phyloP scores from a whole-genome alignment of 768 basidiomycete genomes.

The Hericium erinaceus region DNA sequence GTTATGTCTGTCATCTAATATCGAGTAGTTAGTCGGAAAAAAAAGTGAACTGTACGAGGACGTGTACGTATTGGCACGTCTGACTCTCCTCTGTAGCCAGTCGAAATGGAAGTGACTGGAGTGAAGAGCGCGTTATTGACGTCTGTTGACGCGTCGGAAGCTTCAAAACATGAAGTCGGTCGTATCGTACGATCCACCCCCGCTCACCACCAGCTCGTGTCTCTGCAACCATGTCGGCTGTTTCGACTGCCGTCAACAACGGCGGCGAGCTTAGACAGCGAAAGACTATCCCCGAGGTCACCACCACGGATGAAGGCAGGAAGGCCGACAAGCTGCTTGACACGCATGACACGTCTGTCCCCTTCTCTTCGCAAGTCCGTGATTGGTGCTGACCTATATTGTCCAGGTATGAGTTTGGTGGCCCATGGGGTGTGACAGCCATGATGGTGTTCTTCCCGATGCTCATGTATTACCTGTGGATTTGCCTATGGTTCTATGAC shows the following conservation, averaged over 20 bases:
- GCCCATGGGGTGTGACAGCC: constrained; percentile 79
- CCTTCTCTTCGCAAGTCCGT: neutral
- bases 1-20: too few relatives aligned
- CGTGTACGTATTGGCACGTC: too few relatives aligned
- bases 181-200: constrained; percentile 1
- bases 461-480: constrained; percentile 99
- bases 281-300: constrained; percentile 22
- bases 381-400: constrained; percentile 3
- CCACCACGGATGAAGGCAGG: constrained; percentile 59
- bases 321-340: constrained; percentile 63
- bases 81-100: too few relatives aligned
- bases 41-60: too few relatives aligned
- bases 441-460: constrained; percentile 94
- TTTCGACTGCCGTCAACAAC: constrained; percentile 3
- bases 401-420: constrained; percentile 89
- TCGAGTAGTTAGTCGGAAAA: too few relatives aligned
- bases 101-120: too few relatives aligned
- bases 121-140: constrained; percentile 3
- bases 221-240: constrained; percentile 13
- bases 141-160: neutral
- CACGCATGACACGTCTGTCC: constrained; percentile 30
- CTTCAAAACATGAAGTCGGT: neutral
- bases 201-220: neutral
- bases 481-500: constrained; percentile 93
- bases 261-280: constrained; percentile 21